Percentiles rank a stretch among this genome's conserved stretches.
Conservation (phyloP, 2,329 filamentous ascomycete species). For the Madurella mycetomatis region DNA sequence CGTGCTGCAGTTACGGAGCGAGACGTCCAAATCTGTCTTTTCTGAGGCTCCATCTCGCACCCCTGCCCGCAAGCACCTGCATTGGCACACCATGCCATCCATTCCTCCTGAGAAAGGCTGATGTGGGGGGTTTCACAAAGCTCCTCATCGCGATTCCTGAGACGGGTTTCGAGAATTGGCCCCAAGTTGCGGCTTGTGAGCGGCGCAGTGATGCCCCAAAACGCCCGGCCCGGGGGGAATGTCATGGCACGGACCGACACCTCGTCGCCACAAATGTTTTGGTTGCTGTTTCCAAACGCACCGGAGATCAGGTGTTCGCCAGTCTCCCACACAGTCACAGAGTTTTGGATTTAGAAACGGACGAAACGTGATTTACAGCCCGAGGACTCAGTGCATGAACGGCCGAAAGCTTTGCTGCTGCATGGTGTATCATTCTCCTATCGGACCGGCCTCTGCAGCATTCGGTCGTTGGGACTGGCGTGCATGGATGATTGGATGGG, state of each 20-base stretch:
- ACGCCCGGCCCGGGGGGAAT: neutral
- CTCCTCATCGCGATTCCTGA: neutral
- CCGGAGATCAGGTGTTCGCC: neutral
- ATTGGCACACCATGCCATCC: neutral
- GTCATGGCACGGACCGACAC: neutral
- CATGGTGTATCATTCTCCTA: no score
- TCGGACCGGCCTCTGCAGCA: no score
- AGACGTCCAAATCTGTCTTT: neutral
- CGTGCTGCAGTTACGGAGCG: neutral
- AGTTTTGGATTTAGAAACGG: neutral
- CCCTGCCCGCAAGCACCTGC: neutral
- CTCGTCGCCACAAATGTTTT: neutral
- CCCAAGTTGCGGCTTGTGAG: neutral
- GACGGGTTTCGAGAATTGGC: conserved; percentile 2
- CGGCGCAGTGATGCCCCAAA: neutral
- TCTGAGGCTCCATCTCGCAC: neutral
- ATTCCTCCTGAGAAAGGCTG: neutral
- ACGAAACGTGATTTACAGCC: neutral
- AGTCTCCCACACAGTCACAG: neutral
- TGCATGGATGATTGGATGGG: neutral
- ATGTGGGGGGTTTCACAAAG: conserved; percentile 7
- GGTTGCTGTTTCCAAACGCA: neutral
- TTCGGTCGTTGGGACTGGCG: neutral
- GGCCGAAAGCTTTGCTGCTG: no score
- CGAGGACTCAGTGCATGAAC: no score